Evolutionary conservation across 1,284 basidiomycete genomes (phyloP).

Genomic region (Pyrrhoderma noxium): DNA sequence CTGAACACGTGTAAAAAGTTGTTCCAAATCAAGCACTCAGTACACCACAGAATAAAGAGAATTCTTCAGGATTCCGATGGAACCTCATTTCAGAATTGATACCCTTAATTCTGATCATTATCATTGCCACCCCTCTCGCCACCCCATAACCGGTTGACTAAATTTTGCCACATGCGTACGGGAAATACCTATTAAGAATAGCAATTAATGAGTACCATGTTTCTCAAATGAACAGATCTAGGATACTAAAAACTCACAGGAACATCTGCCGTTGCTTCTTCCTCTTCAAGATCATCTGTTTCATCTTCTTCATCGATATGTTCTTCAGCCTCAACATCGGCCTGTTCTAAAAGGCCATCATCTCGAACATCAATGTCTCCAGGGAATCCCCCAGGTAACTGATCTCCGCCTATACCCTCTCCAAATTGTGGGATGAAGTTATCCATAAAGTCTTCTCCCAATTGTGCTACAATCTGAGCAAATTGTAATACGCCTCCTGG

Average conservation of each 20-base stretch:
- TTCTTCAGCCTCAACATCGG: slow-evolving; percentile 22
- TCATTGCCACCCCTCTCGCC: slow-evolving; percentile 19
- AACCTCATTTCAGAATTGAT: no score
- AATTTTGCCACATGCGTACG: slow-evolving; percentile 50
- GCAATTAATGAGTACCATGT: not conserved
- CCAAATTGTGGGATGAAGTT: slow-evolving; percentile 42
- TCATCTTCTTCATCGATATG: slow-evolving; percentile 24
- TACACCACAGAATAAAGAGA: no score
- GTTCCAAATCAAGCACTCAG: no score
- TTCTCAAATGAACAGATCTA: not conserved
- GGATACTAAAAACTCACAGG: slow-evolving; percentile 33
- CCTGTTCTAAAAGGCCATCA: slow-evolving; percentile 14
- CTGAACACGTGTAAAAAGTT: no score
- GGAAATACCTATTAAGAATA: slow-evolving; percentile 47
- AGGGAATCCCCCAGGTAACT: not conserved
- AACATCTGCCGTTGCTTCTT: slow-evolving; percentile 32
- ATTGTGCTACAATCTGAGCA: slow-evolving; percentile 47
- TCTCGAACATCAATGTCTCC: slow-evolving; percentile 13
- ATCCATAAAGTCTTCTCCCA: slow-evolving; percentile 52
- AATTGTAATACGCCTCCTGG: slow-evolving; percentile 61
- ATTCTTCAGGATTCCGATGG: no score
- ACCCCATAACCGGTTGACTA: slow-evolving; percentile 59
- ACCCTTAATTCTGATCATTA: no score
- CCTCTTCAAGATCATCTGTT: slow-evolving; percentile 26
- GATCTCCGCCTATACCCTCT: slow-evolving; percentile 30